Evolutionary conservation across 306 rosid genomes (phyloP), one percentile per base, ranked within the genome.

Genomic region (Pyrus communis): DNA sequence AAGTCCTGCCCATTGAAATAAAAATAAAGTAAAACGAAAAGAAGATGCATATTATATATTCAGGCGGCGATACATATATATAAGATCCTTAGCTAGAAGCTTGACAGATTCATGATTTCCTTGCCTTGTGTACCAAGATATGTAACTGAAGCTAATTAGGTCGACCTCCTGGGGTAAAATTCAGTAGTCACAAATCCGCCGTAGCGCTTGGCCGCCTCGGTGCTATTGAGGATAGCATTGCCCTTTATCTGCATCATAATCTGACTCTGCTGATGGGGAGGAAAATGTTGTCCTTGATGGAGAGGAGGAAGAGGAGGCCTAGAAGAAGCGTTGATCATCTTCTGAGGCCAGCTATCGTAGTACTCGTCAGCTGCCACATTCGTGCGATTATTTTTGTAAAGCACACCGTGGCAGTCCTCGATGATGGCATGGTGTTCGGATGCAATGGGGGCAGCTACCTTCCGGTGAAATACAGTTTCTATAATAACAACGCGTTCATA

Each of bases 161-260:
- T 7, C 68, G 21, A 63, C 42, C 12, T 17, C 43, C 4, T 63
- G 6, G 23, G 9, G 31, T 11, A 4, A 64, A 17, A 31, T 31
- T 7, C 69, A 76, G 79, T 76, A 11, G 54, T 9, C 54, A 52
- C 19, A 7, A 8, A 0, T 6, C 79, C 80, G 12, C 78, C 76
- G 23, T 27, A 42, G 23, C 17, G 35, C 51, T 71, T 28, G 40
- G 81, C 81, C 27, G 71, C 60, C 35, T 81, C 83, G 19, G 72
- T 69, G 58, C 73, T 43, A 43, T 51, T 57, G 5, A 81, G 25
- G 31, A 61, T 18, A 49, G 55, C 55, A 49, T 8, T 17, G 55
- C 3, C 21, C 55, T 0, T 49, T 49, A 4, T 15, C 21, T 61
- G 18, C 17, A 25, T 28, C 66, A 49, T 49, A 49, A 15, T 49